Base-by-base conservation (phyloP, 2,329 filamentous ascomycete species). In the Calonectria leucothoes region DNA sequence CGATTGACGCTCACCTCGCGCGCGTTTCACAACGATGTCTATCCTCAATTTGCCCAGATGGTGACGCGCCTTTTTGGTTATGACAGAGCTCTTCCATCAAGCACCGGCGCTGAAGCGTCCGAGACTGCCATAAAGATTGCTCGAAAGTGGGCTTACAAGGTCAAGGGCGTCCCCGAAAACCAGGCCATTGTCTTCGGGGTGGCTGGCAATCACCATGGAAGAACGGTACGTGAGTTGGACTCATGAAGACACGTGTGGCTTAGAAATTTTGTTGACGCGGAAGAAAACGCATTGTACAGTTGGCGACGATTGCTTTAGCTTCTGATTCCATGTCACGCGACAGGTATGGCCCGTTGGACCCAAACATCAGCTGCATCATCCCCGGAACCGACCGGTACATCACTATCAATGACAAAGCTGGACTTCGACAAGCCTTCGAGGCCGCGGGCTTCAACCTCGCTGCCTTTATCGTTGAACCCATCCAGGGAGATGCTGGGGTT, bases 111-210 rank as follows among this genome's bases (percentile, higher is more conserved):
- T 17, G 95, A 98, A 86, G 95, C 95, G 10, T 95, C 98, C 37
- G 95, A 98, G 89, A 98, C 95, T 0, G 95, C 93, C 11, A 93
- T 98, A 85, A 98, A 98, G 89, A 92, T 98, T 85, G 95, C 95
- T 73, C 90, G 95, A 77, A 98, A 98, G 86, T 98, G 95, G 95
- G 95, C 95, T 6, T 98, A 98, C 89, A 98, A 97, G 87, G 92
- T 94, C 82, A 98, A 98, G 89, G 92, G 92, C 20, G 95, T 98
- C 75, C 92, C 94, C 1, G 88, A 94, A 83, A 92, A 93, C 82
- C 91, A 96, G 87, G 95, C 95, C 12, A 84, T 96, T 76, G 90
- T 98, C 29, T 93, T 98, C 83, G 92, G 92, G 77, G 95, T 93
- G 29, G 88, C 92, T 68, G 94, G 97, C 86, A 98, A 98, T 88